Conservation (phyloP, 495 filamentous ascomycete genomes). For the Aspergillus ostianus region DNA sequence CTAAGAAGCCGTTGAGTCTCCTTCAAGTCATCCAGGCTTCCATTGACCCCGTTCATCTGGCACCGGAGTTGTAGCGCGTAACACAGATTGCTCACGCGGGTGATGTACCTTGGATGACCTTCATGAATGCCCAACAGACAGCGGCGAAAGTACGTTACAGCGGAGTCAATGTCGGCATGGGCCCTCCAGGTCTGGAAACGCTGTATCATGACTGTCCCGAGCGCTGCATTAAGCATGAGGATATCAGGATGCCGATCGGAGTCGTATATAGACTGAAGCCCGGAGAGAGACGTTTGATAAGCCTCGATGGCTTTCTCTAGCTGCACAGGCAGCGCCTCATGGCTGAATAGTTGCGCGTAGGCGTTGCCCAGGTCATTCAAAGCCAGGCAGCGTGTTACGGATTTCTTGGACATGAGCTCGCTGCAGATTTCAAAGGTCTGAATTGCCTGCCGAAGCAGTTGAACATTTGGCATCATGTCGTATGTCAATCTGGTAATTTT, state of each 20-base stretch:
- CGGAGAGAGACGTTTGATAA: constrained; percentile 1
- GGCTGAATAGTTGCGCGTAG: constrained; percentile 2
- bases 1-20: constrained; percentile 1
- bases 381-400: not conserved
- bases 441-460: not conserved
- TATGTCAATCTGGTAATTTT: not conserved
- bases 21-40: constrained; percentile 3
- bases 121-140: not conserved
- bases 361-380: constrained; percentile 9
- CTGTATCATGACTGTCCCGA: constrained; percentile 5
- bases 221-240: constrained; percentile 4
- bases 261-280: not conserved
- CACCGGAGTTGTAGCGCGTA: constrained; percentile 7
- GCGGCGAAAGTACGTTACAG: constrained; percentile 4
- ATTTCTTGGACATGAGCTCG: not conserved
- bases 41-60: not conserved
- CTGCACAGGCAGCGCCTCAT: constrained; percentile 1
- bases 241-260: constrained; percentile 6
- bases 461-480: not conserved
- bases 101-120: not conserved
- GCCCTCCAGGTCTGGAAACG: constrained; percentile 4
- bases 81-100: not conserved
- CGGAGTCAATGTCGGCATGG: constrained; percentile 1
- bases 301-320: constrained; percentile 9
- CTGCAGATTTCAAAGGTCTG: not conserved